Percentiles rank a stretch among this genome's conserved stretches.
Evolutionary conservation across 2,329 filamentous ascomycete genomes (phyloP).

Genomic region (Pseudocercospora fuligena): DNA sequence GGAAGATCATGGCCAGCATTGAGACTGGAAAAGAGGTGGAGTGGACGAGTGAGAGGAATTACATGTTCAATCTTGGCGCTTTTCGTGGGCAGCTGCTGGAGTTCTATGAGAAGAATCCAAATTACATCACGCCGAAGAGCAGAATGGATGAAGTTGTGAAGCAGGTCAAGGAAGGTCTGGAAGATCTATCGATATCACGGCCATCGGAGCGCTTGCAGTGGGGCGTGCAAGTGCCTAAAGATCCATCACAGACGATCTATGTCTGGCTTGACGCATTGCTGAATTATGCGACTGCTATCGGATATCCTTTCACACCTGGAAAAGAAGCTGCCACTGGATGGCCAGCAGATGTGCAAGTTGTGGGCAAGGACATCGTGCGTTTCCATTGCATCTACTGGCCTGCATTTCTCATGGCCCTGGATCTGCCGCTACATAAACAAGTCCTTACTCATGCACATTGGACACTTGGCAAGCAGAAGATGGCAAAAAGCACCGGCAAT

Average conservation of each 20-base stretch:
- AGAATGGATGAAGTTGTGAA: constrained; percentile 79
- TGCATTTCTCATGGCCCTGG: constrained; percentile 87
- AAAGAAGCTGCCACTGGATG: constrained; percentile 68
- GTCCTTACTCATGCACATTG: constrained; percentile 92
- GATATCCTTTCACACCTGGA: constrained; percentile 79
- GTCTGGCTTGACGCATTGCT: constrained; percentile 97
- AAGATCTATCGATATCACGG: constrained; percentile 88
- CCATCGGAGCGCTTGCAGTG: constrained; percentile 78
- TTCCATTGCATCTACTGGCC: constrained; percentile 99
- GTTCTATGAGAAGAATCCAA: constrained; percentile 77
- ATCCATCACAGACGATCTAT: constrained; percentile 87
- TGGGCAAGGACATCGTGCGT: constrained; percentile 94
- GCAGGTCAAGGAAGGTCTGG: constrained; percentile 76
- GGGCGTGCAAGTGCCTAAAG: constrained; percentile 88
- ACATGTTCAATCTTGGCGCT: constrained; percentile 88
- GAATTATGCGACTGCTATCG: constrained; percentile 88
- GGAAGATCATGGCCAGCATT: constrained; percentile 73
- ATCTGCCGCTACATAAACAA: constrained; percentile 75
- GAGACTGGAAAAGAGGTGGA: constrained; percentile 94
- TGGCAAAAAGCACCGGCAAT: constrained; percentile 95
- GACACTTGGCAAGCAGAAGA: constrained; percentile 89
- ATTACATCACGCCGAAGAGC: constrained; percentile 73
- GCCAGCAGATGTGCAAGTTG: constrained; percentile 89
- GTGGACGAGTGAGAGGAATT: constrained; percentile 91
- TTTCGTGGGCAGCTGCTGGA: constrained; percentile 78